Evolutionary conservation across 1,139 yeast species (phyloP).

Genomic region (Debaryomycetaceae sp.): DNA sequence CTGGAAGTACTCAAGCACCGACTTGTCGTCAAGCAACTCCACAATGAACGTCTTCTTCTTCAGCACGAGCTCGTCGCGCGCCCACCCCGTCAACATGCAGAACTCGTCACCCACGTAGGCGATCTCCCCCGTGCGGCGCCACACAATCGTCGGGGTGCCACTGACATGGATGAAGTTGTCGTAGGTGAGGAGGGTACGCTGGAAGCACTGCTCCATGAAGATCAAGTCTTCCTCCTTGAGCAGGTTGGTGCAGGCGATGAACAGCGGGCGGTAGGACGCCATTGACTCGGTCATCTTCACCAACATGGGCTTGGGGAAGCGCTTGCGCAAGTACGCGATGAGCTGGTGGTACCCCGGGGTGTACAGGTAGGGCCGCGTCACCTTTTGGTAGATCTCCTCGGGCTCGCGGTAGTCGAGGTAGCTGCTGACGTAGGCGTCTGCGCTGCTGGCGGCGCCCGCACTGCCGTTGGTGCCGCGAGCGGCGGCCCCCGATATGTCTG

Average conservation of each 20-base stretch:
- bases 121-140: constrained; percentile 95
- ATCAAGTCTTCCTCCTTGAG: constrained; percentile 86
- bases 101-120: constrained; percentile 94
- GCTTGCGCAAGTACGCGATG: constrained; percentile 62
- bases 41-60: constrained; percentile 71
- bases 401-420: constrained; percentile 52
- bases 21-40: constrained; percentile 82
- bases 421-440: constrained; percentile 5
- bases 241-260: constrained; percentile 87
- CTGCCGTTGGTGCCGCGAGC: constrained; percentile 14
- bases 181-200: constrained; percentile 82
- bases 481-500: constrained; percentile 36
- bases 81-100: constrained; percentile 87
- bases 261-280: constrained; percentile 87
- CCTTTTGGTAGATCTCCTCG: constrained; percentile 73
- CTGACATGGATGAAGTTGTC: constrained; percentile 77
- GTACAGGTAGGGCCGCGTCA: constrained; percentile 74
- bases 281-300: constrained; percentile 83
- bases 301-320: constrained; percentile 69
- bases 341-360: constrained; percentile 88
- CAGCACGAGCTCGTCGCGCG: constrained; percentile 52
- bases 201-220: constrained; percentile 95
- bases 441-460: constrained; percentile 2
- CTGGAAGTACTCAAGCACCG: constrained; percentile 84
- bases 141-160: constrained; percentile 92